Conservation (phyloP, 1,284 basidiomycete species). For the Volvariella surrecta region DNA sequence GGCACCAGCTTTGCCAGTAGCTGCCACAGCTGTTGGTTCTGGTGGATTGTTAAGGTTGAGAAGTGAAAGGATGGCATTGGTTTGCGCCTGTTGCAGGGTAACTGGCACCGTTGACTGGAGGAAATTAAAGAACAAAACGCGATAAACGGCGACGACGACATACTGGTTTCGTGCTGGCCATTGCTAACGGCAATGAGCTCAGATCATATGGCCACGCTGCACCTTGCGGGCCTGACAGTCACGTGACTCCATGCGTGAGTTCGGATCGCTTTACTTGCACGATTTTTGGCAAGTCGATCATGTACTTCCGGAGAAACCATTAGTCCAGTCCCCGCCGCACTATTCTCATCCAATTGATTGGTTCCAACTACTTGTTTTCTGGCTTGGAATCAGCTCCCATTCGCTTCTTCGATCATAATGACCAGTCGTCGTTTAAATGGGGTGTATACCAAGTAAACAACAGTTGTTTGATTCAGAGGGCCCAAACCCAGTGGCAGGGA, state of each 20-base stretch:
- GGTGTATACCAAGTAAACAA: constrained; percentile 37
- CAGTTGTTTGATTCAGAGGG: not conserved
- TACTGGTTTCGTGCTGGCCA: constrained; percentile 58
- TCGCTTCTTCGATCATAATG: too few species aligned
- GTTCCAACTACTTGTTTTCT: too few species aligned
- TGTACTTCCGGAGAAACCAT: too few species aligned
- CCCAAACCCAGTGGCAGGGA: constrained; percentile 7
- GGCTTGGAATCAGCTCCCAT: too few species aligned
- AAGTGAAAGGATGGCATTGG: constrained; percentile 57
- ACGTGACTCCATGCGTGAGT: too few species aligned
- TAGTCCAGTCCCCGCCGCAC: too few species aligned
- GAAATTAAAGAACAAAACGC: constrained; percentile 2
- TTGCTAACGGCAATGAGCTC: constrained; percentile 17
- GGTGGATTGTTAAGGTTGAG: constrained; percentile 52
- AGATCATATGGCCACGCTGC: too few species aligned
- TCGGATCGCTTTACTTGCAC: too few species aligned
- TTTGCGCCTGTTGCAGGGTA: constrained; percentile 77
- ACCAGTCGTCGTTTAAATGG: constrained; percentile 18
- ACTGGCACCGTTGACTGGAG: constrained; percentile 18
- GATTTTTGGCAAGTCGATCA: too few species aligned
- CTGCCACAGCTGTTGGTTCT: constrained; percentile 25
- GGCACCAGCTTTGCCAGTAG: constrained; percentile 29
- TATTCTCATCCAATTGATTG: too few species aligned
- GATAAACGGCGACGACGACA: constrained; percentile 11
- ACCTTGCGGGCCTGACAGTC: too few species aligned